phyloP scores from a whole-genome alignment of 2,329 filamentous ascomycete species.

The Didymella glomerata region DNA sequence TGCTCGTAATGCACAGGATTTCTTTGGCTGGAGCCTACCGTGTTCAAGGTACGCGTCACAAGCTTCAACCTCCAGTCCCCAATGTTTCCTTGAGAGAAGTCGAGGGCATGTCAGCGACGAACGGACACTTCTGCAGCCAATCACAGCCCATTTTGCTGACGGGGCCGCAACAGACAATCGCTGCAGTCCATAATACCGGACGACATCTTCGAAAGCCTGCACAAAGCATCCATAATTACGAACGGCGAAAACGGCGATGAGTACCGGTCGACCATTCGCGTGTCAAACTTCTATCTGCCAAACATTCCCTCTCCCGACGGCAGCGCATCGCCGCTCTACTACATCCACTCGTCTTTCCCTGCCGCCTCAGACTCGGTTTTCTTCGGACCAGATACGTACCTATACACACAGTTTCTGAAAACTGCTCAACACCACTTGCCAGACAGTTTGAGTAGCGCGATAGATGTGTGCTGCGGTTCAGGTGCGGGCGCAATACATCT shows the following conservation, averaged over 20 bases:
- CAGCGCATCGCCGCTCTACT: constrained; percentile 24
- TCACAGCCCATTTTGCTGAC: not conserved
- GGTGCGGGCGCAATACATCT: constrained; percentile 39
- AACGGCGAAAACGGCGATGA: constrained; percentile 1
- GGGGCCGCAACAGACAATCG: constrained; percentile 16
- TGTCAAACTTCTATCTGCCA: constrained; percentile 36
- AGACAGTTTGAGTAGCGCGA: constrained; percentile 20
- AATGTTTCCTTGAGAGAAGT: not conserved
- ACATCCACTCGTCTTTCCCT: constrained; percentile 37
- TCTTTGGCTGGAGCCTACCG: constrained; percentile 36
- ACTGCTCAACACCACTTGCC: constrained; percentile 21
- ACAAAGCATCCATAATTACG: constrained; percentile 19
- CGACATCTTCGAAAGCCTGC: constrained; percentile 23
- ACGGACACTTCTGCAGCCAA: not conserved
- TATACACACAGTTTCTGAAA: constrained; percentile 33
- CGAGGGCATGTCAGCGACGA: not conserved
- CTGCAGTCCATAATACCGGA: constrained; percentile 28
- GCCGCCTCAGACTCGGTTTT: constrained; percentile 34
- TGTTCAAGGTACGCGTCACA: constrained; percentile 26
- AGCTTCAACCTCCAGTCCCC: not conserved
- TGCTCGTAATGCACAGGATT: constrained; percentile 30
- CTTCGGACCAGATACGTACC: constrained; percentile 38
- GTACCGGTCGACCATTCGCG: constrained; percentile 31
- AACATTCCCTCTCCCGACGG: constrained; percentile 1
- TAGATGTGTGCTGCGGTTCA: constrained; percentile 38